Evolutionary conservation across 805 yeast genomes (phyloP).

Genomic region (Yueomyces sp.): DNA sequence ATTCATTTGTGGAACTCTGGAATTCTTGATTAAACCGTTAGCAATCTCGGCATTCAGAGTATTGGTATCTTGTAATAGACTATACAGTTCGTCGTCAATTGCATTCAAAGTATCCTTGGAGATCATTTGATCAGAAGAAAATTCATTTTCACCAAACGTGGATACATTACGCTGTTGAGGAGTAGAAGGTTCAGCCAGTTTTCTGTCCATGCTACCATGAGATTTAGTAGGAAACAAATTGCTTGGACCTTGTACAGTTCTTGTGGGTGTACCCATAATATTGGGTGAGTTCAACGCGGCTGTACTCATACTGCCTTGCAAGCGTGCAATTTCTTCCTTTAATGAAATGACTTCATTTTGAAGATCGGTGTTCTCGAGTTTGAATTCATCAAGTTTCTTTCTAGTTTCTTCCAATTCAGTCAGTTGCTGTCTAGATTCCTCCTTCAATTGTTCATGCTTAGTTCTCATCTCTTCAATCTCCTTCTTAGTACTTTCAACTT

Average conservation of each 20-base stretch:
- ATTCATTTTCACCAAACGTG: conserved; percentile 5
- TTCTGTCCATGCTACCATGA: background rate
- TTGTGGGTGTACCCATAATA: conserved; percentile 9
- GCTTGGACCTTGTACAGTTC: conserved; percentile 21
- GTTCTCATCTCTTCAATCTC: conserved; percentile 48
- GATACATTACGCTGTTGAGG: conserved; percentile 11
- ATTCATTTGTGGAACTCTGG: conserved; percentile 76
- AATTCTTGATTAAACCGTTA: conserved; percentile 71
- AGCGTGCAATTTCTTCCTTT: conserved; percentile 35
- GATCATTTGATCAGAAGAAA: conserved; percentile 1
- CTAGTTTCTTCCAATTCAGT: conserved; percentile 51
- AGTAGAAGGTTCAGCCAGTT: conserved; percentile 8
- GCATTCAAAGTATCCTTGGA: conserved; percentile 46
- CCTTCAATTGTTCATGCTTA: conserved; percentile 48
- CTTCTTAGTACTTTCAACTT: conserved; percentile 42
- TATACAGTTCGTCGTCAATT: conserved; percentile 63
- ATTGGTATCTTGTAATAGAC: conserved; percentile 55
- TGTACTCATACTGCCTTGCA: conserved; percentile 24
- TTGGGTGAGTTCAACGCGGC: conserved; percentile 13
- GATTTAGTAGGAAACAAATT: background rate
- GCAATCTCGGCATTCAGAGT: conserved; percentile 71
- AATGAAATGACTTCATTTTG: conserved; percentile 40
- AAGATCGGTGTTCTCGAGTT: conserved; percentile 52
- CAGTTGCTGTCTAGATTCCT: conserved; percentile 47
- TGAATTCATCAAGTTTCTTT: conserved; percentile 42